A percentile compares a stretch with the other conserved stretches of the same genome.
Conservation (phyloP, 2,329 filamentous ascomycete species). For the Myriosclerotinia scirpicola region DNA sequence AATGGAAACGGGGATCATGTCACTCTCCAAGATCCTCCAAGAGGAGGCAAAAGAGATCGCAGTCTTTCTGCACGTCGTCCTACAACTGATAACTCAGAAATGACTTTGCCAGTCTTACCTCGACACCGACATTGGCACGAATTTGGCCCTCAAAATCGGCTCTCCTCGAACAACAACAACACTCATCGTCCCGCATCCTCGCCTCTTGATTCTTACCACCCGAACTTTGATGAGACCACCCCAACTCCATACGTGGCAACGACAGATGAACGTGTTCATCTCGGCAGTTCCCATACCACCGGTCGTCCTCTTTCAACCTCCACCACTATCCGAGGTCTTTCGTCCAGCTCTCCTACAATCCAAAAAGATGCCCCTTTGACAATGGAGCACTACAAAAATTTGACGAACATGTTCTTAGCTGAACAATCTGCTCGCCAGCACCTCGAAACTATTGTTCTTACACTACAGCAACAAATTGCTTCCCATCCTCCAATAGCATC, state of each 20-base stretch:
- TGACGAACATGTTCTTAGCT: constrained; percentile 54
- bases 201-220: constrained; percentile 33
- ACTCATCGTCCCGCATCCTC: constrained; percentile 35
- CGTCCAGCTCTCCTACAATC: constrained; percentile 36
- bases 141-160: constrained; percentile 25
- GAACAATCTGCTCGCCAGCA: constrained; percentile 57
- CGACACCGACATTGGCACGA: constrained; percentile 27
- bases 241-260: constrained; percentile 22
- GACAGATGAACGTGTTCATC: constrained; percentile 21
- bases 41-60: constrained; percentile 26
- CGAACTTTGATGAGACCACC: constrained; percentile 31
- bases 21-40: constrained; percentile 35
- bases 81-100: constrained; percentile 34
- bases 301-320: constrained; percentile 39
- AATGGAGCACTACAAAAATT: constrained; percentile 51
- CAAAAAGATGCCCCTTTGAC: constrained; percentile 36
- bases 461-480: constrained; percentile 42
- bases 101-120: constrained; percentile 32
- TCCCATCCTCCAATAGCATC: constrained; percentile 26
- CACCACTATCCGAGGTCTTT: constrained; percentile 37
- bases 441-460: constrained; percentile 57
- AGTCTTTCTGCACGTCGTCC: constrained; percentile 30
- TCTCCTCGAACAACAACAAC: constrained; percentile 33
- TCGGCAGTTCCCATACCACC: constrained; percentile 24
- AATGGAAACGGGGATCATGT: constrained; percentile 25